Evolutionary conservation across 2,329 filamentous ascomycete genomes (phyloP).

Genomic region (Xylaria sp.): DNA sequence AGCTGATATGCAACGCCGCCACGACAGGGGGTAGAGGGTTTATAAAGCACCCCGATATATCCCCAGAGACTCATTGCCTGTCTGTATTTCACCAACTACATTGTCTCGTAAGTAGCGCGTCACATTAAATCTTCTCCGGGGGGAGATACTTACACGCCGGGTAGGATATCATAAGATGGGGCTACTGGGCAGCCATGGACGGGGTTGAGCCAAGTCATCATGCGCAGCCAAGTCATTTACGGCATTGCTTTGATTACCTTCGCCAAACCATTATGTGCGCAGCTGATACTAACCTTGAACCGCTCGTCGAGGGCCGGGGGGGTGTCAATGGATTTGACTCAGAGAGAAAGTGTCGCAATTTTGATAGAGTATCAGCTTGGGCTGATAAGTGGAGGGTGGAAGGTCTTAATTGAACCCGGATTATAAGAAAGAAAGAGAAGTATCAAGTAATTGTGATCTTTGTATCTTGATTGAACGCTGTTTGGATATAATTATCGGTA

Average conservation of each 20-base stretch:
- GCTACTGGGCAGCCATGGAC: background rate
- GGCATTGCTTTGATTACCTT: background rate
- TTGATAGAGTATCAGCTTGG: background rate
- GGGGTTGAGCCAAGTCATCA: background rate
- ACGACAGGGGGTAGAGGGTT: constrained; percentile 4
- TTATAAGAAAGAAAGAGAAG: too few species aligned
- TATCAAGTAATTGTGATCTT: too few species aligned
- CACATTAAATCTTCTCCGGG: background rate
- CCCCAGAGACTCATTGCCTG: constrained; percentile 2
- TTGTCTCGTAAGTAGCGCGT: constrained; percentile 13
- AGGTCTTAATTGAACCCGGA: background rate
- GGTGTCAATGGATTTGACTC: background rate
- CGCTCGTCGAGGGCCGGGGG: background rate
- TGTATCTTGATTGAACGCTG: too few species aligned
- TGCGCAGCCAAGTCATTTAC: background rate
- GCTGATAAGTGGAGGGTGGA: background rate
- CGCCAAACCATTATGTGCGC: background rate
- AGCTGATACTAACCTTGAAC: background rate
- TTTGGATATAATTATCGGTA: too few species aligned
- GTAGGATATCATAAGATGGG: constrained; percentile 3
- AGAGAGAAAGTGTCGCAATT: background rate
- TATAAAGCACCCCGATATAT: constrained; percentile 6
- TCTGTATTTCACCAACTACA: constrained; percentile 12
- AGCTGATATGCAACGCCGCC: background rate
- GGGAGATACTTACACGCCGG: background rate